These are phyloP conservation scores for Skeletonema menzelii DNA, from an alignment of 108 stramenopile species.

Conservation along the genomic window DNA sequence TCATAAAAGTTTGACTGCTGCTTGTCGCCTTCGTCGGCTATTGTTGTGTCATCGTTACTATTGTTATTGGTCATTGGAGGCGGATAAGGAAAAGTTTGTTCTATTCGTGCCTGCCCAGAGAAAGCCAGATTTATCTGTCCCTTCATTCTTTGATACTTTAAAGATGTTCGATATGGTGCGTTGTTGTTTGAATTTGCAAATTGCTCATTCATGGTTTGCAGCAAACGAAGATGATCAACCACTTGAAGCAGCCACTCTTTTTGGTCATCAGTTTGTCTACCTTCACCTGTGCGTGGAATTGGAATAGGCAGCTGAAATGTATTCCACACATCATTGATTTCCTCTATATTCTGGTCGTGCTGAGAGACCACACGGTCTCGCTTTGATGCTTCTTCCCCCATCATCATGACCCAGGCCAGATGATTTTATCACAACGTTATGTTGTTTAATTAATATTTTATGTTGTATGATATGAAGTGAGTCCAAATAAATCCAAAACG, in stretches of 20 bases:
- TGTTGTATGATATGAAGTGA: no score
- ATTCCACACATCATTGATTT: constrained; percentile 14
- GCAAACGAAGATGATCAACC: constrained; percentile 28
- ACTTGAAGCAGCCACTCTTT: constrained; percentile 18
- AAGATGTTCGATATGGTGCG: not conserved
- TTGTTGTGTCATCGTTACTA: not conserved
- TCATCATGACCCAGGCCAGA: not conserved
- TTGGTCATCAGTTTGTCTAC: not conserved
- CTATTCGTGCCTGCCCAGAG: constrained; percentile 2
- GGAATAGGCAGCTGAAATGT: constrained; percentile 29
- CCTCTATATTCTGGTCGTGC: not conserved
- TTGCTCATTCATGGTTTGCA: constrained; percentile 21
- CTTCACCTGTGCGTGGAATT: not conserved
- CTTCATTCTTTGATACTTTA: not conserved
- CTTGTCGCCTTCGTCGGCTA: not conserved
- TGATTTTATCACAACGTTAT: no score
- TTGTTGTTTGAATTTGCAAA: not conserved
- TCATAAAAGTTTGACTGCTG: constrained; percentile 11
- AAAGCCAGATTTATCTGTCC: not conserved
- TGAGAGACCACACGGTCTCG: not conserved
- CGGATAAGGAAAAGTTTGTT: constrained; percentile 20
- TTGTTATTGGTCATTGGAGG: not conserved
- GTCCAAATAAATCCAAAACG: no score
- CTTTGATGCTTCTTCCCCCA: not conserved
- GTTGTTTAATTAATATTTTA: no score